Evolutionary conservation across 352 stramenopile species (phyloP), one percentile per base, ranked within the genome.

Genomic region (Phytopythium cucurbitacearum): DNA sequence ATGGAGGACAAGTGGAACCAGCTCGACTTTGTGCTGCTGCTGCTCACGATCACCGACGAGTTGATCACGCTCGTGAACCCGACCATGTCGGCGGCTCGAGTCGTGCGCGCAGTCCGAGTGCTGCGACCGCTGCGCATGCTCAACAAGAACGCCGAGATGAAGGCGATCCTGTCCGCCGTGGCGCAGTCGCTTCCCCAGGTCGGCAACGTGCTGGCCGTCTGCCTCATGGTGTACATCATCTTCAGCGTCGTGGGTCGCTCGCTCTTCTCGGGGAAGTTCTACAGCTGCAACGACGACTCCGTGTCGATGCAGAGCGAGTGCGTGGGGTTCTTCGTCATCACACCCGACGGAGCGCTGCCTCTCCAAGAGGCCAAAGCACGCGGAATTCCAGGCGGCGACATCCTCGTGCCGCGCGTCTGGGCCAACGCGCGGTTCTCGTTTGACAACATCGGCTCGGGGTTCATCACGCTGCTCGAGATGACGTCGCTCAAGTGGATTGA

Each of bases 1-100:
- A 85, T 91, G 56, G 81, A 91, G 45, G 69, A 89, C 56, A 58
- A 53, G 21, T 91, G 81, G 81, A 91, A 91, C 57, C 81, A 88
- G 47, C 70, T 91, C 7, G 81, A 90, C 60, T 62, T 84, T 3
- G 57, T 67, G 5, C 45, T 91, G 32, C 65, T 91, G n/a, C 21
- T 81, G 6, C 55, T 90, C 35, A 71, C 81, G 4, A 28, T 82
- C 13, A 56, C 63, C 12, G 81, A 92, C 53, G 80, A 87, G 44
- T 51, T 80, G 41, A 75, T 89, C 48, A 78, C 65, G 4, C 57
- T 59, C 3, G 56, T 71, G 33, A 69, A 83, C 48, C 64, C 69
- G 8, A 63, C 60, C 8, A 53, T 88, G 21, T 71, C 69, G 5
- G 36, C 56, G 2, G 77, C 75, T 4, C 77, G 76, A 7, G 73